Conservation (phyloP, 1,139 yeast genomes). For the Arxiozyma telluris region DNA sequence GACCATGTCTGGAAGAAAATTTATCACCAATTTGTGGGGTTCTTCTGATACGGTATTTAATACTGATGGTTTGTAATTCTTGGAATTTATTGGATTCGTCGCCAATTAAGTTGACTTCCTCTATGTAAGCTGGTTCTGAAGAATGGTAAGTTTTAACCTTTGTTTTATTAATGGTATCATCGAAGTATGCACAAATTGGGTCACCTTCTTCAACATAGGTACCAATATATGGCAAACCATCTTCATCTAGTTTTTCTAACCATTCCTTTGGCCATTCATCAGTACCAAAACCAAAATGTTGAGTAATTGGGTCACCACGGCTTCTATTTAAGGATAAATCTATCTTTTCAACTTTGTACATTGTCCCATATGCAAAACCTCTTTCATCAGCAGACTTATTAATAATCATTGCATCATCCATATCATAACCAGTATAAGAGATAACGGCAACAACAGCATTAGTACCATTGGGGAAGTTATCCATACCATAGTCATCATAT, state of each 20-base stretch:
- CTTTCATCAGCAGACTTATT: conserved; percentile 96
- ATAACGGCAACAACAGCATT: conserved; percentile 98
- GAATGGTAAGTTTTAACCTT: conserved; percentile 90
- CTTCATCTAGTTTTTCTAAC: conserved; percentile 80
- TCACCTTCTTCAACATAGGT: conserved; percentile 87
- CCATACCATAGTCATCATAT: conserved; percentile 96
- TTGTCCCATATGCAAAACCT: conserved; percentile 96
- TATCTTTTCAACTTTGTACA: conserved; percentile 86
- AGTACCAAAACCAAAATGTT: conserved; percentile 88
- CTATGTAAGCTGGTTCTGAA: conserved; percentile 88
- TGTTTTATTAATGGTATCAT: conserved; percentile 85
- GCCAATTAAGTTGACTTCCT: conserved; percentile 86
- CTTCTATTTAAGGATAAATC: conserved; percentile 72
- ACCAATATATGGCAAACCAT: conserved; percentile 91
- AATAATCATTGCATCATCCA: conserved; percentile 98
- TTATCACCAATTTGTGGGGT: conserved; percentile 95
- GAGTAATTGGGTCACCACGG: conserved; percentile 90
- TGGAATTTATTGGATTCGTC: conserved; percentile 63
- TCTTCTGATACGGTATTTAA: conserved; percentile 86
- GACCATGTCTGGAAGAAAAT: conserved; percentile 97
- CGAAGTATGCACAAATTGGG: conserved; percentile 88
- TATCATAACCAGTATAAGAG: conserved; percentile 97
- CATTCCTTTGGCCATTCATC: conserved; percentile 90
- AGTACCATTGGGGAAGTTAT: conserved; percentile 96
- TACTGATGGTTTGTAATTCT: conserved; percentile 78